phyloP scores from a whole-genome alignment of 2,329 filamentous ascomycete genomes.

The Ramichloridium luteum region DNA sequence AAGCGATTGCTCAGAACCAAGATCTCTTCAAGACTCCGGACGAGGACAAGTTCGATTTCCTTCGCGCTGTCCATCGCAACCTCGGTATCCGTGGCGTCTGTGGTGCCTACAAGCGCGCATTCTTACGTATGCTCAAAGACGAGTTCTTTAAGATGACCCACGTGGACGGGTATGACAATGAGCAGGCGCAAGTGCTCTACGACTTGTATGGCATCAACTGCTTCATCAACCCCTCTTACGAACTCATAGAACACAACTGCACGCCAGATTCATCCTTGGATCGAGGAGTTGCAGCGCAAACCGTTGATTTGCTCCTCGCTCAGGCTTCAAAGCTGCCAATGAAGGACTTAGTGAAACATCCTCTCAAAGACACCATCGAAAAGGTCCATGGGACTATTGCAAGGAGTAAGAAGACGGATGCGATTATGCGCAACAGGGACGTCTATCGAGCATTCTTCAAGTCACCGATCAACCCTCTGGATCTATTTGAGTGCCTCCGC shows the following conservation, averaged over 20 bases:
- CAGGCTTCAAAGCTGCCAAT: constrained; percentile 75
- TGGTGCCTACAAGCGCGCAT: constrained; percentile 72
- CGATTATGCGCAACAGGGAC: constrained; percentile 77
- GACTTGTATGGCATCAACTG: constrained; percentile 70
- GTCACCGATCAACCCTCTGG: constrained; percentile 68
- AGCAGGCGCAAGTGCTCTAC: constrained; percentile 73
- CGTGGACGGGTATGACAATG: constrained; percentile 71
- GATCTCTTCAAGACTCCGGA: constrained; percentile 53
- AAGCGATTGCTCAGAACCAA: constrained; percentile 56
- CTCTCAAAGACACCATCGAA: constrained; percentile 80
- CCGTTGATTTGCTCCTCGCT: constrained; percentile 72
- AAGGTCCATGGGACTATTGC: constrained; percentile 84
- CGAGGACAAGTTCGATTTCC: constrained; percentile 63
- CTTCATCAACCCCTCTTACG: constrained; percentile 27
- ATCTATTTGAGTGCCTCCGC: constrained; percentile 66
- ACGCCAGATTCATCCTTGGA: constrained; percentile 61
- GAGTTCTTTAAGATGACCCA: constrained; percentile 68
- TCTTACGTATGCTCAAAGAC: constrained; percentile 77
- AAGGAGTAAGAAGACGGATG: constrained; percentile 59
- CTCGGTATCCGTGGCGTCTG: constrained; percentile 76
- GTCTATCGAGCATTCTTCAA: constrained; percentile 73
- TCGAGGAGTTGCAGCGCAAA: constrained; percentile 62
- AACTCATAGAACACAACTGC: constrained; percentile 60
- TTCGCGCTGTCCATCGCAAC: constrained; percentile 72
- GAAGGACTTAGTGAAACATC: constrained; percentile 83